Conservation (phyloP, 169 alveolate genomes). For the Plasmodium sp. region DNA sequence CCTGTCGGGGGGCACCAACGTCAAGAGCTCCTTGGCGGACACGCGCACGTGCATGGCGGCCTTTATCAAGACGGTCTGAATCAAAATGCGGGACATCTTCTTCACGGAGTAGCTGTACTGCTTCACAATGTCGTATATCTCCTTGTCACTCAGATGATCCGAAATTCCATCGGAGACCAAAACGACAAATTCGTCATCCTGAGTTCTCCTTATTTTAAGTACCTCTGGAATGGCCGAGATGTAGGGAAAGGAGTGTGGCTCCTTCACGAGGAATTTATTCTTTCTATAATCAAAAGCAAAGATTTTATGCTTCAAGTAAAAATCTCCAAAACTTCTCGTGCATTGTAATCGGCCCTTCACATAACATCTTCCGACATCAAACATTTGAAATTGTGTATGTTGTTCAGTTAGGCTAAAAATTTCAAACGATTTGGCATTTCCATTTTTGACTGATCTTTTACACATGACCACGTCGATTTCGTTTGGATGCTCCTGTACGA, state of each 20-base stretch:
- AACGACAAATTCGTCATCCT: slow-evolving; percentile 76
- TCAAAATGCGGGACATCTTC: slow-evolving; percentile 14
- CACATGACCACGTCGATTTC: slow-evolving; percentile 78
- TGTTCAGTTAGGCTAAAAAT: background rate
- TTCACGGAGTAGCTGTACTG: background rate
- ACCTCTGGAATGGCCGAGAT: slow-evolving; percentile 77
- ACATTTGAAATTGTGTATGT: background rate
- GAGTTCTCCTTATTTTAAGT: slow-evolving; percentile 1
- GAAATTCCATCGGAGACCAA: slow-evolving; percentile 82
- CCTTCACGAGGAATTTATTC: slow-evolving; percentile 7
- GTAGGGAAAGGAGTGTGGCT: slow-evolving; percentile 79
- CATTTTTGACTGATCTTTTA: background rate
- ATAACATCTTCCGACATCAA: slow-evolving; percentile 26
- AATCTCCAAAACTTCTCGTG: slow-evolving; percentile 84
- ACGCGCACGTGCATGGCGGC: background rate
- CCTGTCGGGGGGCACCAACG: background rate
- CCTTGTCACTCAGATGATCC: slow-evolving; percentile 74
- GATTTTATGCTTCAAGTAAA: slow-evolving; percentile 67
- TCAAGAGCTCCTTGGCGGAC: background rate
- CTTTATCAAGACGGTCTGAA: slow-evolving; percentile 20
- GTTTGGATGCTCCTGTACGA: slow-evolving; percentile 78
- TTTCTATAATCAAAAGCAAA: slow-evolving; percentile 55
- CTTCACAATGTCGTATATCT: slow-evolving; percentile 37
- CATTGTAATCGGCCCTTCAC: slow-evolving; percentile 86
- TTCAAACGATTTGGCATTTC: background rate